Evolutionary conservation across 106 monocot species (phyloP).

Genomic region (Gastrodia elata): DNA sequence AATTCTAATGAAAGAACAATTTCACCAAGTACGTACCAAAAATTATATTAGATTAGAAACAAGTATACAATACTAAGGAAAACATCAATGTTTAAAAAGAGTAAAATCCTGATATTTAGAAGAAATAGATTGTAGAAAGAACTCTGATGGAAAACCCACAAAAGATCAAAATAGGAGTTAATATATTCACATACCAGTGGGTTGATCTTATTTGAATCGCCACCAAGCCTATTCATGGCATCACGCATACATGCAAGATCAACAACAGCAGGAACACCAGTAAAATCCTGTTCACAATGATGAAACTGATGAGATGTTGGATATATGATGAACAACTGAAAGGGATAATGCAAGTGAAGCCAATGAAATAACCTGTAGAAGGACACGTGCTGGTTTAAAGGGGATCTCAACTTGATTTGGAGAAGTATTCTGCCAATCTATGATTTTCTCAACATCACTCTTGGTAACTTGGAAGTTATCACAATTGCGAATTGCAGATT

Average conservation of each 20-base stretch:
- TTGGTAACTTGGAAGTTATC: conserved; percentile 85
- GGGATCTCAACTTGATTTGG: conserved; percentile 82
- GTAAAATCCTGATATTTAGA: neutral
- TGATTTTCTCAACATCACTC: conserved; percentile 86
- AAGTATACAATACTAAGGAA: neutral
- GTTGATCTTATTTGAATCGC: conserved; percentile 73
- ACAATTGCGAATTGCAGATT: conserved; percentile 90
- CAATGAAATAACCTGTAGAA: conserved; percentile 59
- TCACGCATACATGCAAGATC: conserved; percentile 90
- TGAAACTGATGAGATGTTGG: neutral
- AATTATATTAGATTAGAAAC: neutral
- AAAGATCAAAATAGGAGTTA: neutral
- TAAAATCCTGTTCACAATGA: conserved; percentile 53
- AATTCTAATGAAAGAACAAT: neutral
- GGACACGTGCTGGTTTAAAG: conserved; percentile 95
- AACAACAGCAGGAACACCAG: conserved; percentile 87
- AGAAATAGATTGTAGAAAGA: neutral
- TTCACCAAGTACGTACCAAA: neutral
- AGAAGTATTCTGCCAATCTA: conserved; percentile 91
- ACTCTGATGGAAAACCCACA: neutral
- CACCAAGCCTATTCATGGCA: conserved; percentile 75
- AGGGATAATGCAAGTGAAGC: neutral
- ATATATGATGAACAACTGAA: neutral
- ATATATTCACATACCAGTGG: conserved; percentile 76
- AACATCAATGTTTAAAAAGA: neutral